Conservation (phyloP, 169 alveolate species). For the Plasmodium malariae region DNA sequence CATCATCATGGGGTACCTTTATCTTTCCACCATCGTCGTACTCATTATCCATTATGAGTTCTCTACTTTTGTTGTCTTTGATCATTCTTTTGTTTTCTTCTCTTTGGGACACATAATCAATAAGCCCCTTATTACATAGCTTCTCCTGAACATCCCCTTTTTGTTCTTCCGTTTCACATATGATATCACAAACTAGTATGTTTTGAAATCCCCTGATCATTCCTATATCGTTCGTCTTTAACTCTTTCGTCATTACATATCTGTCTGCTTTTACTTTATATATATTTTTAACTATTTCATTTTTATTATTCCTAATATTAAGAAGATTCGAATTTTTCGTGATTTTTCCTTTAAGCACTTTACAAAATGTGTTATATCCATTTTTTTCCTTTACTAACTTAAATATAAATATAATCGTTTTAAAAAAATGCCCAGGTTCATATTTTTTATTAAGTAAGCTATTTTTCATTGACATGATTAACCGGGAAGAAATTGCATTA, state of each 20-base stretch:
- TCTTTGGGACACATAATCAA: neutral
- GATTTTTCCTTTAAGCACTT: constrained; percentile 59
- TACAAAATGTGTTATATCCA: constrained; percentile 63
- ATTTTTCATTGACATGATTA: neutral
- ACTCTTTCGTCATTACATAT: constrained; percentile 50
- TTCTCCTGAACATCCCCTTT: neutral
- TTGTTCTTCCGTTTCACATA: constrained; percentile 46
- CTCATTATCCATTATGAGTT: too few relatives aligned
- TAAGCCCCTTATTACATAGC: neutral
- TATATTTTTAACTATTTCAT: constrained; percentile 74
- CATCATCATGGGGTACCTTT: neutral
- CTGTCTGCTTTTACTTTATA: constrained; percentile 80
- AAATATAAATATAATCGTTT: constrained; percentile 67
- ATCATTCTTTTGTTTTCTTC: neutral
- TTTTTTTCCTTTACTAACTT: constrained; percentile 68
- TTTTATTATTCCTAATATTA: constrained; percentile 61
- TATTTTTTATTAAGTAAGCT: neutral
- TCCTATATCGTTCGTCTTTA: constrained; percentile 78
- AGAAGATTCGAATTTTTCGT: constrained; percentile 52
- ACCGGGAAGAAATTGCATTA: too few relatives aligned
- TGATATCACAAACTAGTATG: constrained; percentile 74
- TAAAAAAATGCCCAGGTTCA: neutral
- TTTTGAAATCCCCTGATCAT: constrained; percentile 79
- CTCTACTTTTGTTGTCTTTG: neutral
- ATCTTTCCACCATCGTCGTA: neutral